Conservation (phyloP, 371 early-diverging fungal genomes). For the Basidiobolus meristosporus region DNA sequence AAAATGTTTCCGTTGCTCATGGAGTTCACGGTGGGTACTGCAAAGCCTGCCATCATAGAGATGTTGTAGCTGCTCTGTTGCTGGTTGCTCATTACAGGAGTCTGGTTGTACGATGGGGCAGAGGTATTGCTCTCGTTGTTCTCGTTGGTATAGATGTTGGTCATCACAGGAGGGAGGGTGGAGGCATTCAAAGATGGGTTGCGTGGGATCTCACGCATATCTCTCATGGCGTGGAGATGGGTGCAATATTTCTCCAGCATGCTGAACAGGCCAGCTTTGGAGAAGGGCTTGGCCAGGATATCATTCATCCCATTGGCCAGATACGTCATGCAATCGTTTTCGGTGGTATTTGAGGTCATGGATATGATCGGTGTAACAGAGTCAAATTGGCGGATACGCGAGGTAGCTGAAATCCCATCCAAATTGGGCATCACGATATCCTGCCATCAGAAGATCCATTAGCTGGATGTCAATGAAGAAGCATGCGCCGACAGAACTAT, state of each 20-base stretch:
- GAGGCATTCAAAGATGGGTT: too few relatives aligned
- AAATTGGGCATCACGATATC: slow-evolving; percentile 59
- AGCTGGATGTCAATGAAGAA: background rate
- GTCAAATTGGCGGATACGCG: slow-evolving; percentile 55
- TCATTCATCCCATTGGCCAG: slow-evolving; percentile 65
- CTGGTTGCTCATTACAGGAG: too few relatives aligned
- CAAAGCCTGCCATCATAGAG: too few relatives aligned
- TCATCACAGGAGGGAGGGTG: too few relatives aligned
- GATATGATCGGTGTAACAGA: slow-evolving; percentile 51
- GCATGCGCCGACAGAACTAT: slow-evolving; percentile 2
- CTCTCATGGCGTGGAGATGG: slow-evolving; percentile 18
- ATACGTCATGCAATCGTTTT: slow-evolving; percentile 43
- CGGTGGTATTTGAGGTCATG: slow-evolving; percentile 58
- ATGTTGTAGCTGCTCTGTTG: too few relatives aligned
- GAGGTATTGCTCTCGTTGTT: too few relatives aligned
- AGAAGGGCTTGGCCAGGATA: slow-evolving; percentile 60
- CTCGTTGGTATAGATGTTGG: too few relatives aligned
- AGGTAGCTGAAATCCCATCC: slow-evolving; percentile 43
- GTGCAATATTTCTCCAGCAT: slow-evolving; percentile 43
- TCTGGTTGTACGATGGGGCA: too few relatives aligned
- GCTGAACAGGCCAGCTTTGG: slow-evolving; percentile 20
- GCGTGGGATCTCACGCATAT: too few relatives aligned
- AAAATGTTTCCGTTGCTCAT: too few relatives aligned
- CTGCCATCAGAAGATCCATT: slow-evolving; percentile 6
- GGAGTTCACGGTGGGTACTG: too few relatives aligned